phyloP scores from a whole-genome alignment of 2,329 filamentous ascomycete species.

The Diaporthe aspalathi region DNA sequence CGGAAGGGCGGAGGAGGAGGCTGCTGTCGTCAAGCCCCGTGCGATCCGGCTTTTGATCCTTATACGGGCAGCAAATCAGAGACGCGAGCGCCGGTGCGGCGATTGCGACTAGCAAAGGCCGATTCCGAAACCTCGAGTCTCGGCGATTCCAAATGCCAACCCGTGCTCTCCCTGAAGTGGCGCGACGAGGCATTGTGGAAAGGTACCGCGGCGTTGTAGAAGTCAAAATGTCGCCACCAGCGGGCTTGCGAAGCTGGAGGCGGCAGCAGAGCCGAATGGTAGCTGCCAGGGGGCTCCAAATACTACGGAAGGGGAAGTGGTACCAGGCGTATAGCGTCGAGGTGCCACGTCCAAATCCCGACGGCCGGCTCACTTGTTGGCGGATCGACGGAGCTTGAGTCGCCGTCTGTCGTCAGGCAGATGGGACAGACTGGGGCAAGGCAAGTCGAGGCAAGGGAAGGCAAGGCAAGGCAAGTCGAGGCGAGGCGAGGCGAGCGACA shows the following conservation, averaged over 20 bases:
- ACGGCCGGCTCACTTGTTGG: background rate
- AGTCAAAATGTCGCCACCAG: background rate
- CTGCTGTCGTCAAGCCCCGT: constrained; percentile 21
- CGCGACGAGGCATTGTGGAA: background rate
- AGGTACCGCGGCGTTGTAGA: background rate
- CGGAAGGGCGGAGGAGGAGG: constrained; percentile 5
- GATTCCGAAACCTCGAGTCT: background rate
- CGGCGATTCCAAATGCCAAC: constrained; percentile 18
- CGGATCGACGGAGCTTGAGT: background rate
- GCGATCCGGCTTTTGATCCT: constrained; percentile 18
- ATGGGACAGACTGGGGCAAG: background rate
- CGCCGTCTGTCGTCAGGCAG: background rate
- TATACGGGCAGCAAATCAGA: constrained; percentile 12
- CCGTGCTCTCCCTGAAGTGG: background rate
- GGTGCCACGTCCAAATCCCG: background rate
- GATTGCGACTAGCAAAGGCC: constrained; percentile 5
- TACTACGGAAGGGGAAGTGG: background rate
- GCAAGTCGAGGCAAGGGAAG: constrained; percentile 20
- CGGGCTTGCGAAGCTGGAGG: background rate
- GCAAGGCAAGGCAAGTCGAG: constrained; percentile 17
- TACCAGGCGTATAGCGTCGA: background rate
- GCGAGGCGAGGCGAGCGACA: constrained; percentile 11
- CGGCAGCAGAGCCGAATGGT: background rate
- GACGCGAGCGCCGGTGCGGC: background rate
- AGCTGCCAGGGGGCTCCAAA: background rate